Percentiles rank a stretch among this genome's conserved stretches.
Evolutionary conservation across 2,329 filamentous ascomycete species (phyloP).

Genomic region (Pseudogymnoascus sp.): DNA sequence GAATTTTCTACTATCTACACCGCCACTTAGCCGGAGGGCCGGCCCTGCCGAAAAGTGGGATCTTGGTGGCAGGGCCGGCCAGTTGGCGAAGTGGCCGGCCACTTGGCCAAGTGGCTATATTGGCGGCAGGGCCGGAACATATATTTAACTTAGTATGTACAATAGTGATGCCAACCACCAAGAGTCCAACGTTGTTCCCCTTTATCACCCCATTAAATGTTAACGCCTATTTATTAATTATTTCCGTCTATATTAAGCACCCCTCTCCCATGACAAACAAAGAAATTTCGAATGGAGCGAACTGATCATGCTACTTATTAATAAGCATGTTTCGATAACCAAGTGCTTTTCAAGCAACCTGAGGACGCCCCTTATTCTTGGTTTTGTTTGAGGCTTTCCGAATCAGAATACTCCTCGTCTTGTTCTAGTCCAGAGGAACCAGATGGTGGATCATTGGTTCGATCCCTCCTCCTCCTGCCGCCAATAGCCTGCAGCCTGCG

Average conservation of each 20-base stretch:
- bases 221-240: not conserved
- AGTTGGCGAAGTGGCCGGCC: too few species aligned
- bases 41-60: too few species aligned
- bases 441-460: not conserved
- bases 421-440: constrained; percentile 1
- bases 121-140: too few species aligned
- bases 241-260: not conserved
- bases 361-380: not conserved
- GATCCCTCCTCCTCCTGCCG: constrained; percentile 3
- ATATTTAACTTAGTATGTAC: not conserved
- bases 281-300: not conserved
- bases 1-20: too few species aligned
- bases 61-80: too few species aligned
- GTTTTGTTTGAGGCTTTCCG: not conserved
- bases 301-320: not conserved
- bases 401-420: not conserved
- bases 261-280: not conserved
- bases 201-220: not conserved
- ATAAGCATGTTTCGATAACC: not conserved
- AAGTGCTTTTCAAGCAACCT: not conserved
- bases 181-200: not conserved
- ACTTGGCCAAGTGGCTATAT: too few species aligned
- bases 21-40: too few species aligned
- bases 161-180: not conserved
- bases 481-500: constrained; percentile 5